A percentile compares a stretch with the other conserved stretches of the same genome.
Evolutionary conservation across 2,329 filamentous ascomycete genomes (phyloP).

Genomic region (Nigrospora oryzae): DNA sequence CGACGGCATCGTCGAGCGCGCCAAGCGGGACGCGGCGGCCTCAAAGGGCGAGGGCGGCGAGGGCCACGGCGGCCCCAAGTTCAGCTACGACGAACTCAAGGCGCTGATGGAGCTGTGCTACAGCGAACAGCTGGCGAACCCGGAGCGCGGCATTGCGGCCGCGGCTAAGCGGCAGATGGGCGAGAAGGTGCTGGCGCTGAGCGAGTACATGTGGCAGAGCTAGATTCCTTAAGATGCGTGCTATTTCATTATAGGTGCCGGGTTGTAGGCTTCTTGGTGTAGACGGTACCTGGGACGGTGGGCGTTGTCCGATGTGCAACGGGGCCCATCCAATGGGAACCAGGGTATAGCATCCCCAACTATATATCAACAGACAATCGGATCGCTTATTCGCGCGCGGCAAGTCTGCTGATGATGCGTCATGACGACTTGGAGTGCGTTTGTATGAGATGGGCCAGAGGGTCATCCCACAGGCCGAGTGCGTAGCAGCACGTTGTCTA

Average conservation of each 20-base stretch:
- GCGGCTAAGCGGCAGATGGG: slow-evolving; percentile 62
- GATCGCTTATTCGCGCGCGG: too few relatives aligned
- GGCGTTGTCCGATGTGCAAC: background rate
- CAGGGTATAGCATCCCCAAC: too few relatives aligned
- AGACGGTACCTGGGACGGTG: background rate
- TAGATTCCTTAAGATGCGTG: slow-evolving; percentile 11
- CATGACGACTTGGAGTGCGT: too few relatives aligned
- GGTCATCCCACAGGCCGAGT: too few relatives aligned
- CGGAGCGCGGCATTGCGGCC: slow-evolving; percentile 58
- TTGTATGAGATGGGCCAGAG: too few relatives aligned
- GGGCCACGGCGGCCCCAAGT: slow-evolving; percentile 32
- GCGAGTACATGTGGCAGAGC: slow-evolving; percentile 64
- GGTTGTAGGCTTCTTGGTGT: background rate
- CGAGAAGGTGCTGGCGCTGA: slow-evolving; percentile 61
- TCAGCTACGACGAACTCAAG: slow-evolving; percentile 60
- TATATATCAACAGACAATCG: too few relatives aligned
- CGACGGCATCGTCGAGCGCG: slow-evolving; percentile 55
- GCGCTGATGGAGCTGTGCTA: slow-evolving; percentile 58
- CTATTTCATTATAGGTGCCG: background rate
- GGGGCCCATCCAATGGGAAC: too few relatives aligned
- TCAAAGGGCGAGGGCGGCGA: slow-evolving; percentile 25
- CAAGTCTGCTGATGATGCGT: too few relatives aligned
- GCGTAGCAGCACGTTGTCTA: too few relatives aligned
- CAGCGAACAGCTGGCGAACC: slow-evolving; percentile 57
- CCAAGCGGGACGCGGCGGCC: slow-evolving; percentile 36